Conservation (phyloP, 2,329 filamentous ascomycete species). For the Aspergillus sp. region DNA sequence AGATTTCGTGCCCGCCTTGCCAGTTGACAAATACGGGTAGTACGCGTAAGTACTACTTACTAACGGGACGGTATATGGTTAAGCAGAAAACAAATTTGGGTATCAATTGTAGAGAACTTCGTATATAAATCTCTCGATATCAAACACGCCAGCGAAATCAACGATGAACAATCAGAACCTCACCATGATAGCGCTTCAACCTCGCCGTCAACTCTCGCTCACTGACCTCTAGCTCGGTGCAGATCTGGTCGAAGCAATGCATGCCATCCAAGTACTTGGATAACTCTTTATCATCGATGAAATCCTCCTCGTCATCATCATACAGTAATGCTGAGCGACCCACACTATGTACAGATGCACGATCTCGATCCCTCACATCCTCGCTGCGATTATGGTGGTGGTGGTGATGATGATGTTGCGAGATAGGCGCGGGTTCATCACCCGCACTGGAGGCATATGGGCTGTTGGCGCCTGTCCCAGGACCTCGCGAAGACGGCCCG, state of each 20-base stretch:
- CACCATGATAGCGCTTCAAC: constrained; percentile 44
- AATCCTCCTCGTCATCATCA: constrained; percentile 33
- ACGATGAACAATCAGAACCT: constrained; percentile 49
- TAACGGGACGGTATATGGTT: not conserved
- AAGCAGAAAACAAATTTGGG: constrained; percentile 1
- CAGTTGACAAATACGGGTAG: too few relatives aligned
- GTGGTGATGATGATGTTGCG: constrained; percentile 7
- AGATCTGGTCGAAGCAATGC: constrained; percentile 53
- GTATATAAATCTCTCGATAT: not conserved
- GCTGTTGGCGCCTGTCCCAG: constrained; percentile 32
- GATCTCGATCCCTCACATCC: constrained; percentile 20
- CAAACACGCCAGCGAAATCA: constrained; percentile 25
- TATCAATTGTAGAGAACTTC: constrained; percentile 10
- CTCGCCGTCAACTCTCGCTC: constrained; percentile 46
- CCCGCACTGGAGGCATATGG: constrained; percentile 27
- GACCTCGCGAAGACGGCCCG: constrained; percentile 28
- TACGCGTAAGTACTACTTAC: too few relatives aligned
- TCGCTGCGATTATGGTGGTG: constrained; percentile 13
- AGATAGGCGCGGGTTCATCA: constrained; percentile 21
- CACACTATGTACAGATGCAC: constrained; percentile 28
- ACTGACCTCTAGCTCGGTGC: constrained; percentile 50
- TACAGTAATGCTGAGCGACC: constrained; percentile 25
- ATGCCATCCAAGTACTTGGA: constrained; percentile 47
- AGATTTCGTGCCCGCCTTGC: too few relatives aligned
- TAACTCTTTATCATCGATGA: constrained; percentile 38